Base-by-base conservation (phyloP, 768 basidiomycete genomes). In the Xerocomus potaroensis region DNA sequence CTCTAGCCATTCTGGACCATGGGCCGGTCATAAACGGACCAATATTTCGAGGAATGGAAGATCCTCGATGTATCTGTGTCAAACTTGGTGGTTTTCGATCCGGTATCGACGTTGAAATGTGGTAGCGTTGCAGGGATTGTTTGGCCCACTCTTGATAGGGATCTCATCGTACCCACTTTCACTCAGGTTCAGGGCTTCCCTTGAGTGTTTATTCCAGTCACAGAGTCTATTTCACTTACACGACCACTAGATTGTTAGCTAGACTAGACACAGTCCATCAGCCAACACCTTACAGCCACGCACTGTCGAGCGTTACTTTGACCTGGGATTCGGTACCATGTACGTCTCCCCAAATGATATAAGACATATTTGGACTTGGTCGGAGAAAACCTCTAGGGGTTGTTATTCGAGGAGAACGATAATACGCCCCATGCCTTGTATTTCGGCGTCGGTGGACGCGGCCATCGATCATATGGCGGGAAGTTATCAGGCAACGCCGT, bases 71-170 rank as follows among this genome's bases (percentile, higher is more conserved):
- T 51, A 72, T 70, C 66, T 4, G 63, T 43, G 8, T 68, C 69
- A 22, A 66, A 72, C 41, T 75, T 73, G 19, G 68, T 64, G 5
- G 66, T 53, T 29, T 46, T 51, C 43, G 72, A 72, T 1, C 54
- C 15, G 10, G 5, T 29, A 41, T 51, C 5, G 22, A n/a, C n/a
- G n/a, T n/a, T n/a, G n/a, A n/a, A n/a, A n/a, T n/a, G n/a, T n/a
- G n/a, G n/a, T n/a, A n/a, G n/a, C n/a, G n/a, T n/a, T n/a, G n/a
- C n/a, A n/a, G n/a, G n/a, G n/a, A n/a, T n/a, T n/a, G n/a, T n/a
- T n/a, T n/a, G n/a, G n/a, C n/a, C n/a, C n/a, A n/a, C n/a, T n/a
- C n/a, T n/a, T n/a, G n/a, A n/a, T n/a, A n/a, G n/a, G n/a, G n/a
- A n/a, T n/a, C n/a, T n/a, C n/a, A n/a, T n/a, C n/a, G n/a, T n/a